phyloP scores from a whole-genome alignment of 257 asterid genomes.

The Solanum piurae region DNA sequence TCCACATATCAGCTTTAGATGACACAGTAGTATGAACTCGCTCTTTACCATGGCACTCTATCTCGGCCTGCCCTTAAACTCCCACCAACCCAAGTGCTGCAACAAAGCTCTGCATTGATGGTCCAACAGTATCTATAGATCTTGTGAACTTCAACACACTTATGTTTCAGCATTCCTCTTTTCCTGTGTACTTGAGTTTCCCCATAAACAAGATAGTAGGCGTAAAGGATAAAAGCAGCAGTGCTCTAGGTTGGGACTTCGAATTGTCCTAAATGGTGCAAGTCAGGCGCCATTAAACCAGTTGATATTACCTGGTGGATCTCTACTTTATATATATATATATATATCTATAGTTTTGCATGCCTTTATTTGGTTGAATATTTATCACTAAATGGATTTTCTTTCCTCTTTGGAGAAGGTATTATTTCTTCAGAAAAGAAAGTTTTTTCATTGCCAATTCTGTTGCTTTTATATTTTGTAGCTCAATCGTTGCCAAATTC shows the following conservation, averaged over 20 bases:
- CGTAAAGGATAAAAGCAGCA: neutral
- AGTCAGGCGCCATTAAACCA: conserved; percentile 14
- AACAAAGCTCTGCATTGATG: conserved; percentile 18
- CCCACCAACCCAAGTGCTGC: conserved; percentile 16
- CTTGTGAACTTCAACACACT: conserved; percentile 25
- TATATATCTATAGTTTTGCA: conserved; percentile 9
- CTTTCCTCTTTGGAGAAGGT: neutral
- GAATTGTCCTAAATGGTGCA: conserved; percentile 30
- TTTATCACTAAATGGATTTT: neutral
- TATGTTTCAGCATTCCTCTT: conserved; percentile 36
- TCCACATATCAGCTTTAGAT: conserved; percentile 28
- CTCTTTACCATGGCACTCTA: conserved; percentile 28
- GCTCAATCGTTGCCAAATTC: neutral
- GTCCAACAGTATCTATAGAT: conserved; percentile 12
- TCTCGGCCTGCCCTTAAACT: conserved; percentile 27
- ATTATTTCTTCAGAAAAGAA: neutral
- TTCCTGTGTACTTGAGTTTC: conserved; percentile 29
- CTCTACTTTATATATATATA: conserved; percentile 7
- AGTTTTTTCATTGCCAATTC: neutral
- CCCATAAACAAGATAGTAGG: conserved; percentile 26
- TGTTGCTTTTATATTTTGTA: neutral
- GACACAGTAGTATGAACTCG: conserved; percentile 29
- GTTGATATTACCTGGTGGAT: conserved; percentile 24
- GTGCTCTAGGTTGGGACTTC: conserved; percentile 19
- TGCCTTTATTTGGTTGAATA: conserved; percentile 5